Conservation (phyloP, 371 early-diverging fungal genomes). For the Apophysomyces ossiformis region DNA sequence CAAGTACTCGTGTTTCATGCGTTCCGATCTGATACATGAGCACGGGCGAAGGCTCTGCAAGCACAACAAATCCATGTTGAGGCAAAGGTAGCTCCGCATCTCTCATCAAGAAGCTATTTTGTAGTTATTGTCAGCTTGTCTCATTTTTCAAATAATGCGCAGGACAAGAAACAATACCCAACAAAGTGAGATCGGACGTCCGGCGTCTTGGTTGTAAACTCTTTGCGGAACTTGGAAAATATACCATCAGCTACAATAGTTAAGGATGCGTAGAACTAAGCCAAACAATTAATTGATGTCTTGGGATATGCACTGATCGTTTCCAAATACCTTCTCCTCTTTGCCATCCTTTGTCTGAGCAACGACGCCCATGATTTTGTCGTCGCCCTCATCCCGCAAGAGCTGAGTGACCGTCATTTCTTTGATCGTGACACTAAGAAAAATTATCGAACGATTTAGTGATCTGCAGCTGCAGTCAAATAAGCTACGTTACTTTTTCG, state of each 20-base stretch:
- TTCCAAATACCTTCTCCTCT: constrained; percentile 27
- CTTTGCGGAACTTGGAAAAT: constrained; percentile 92
- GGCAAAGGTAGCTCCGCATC: constrained; percentile 80
- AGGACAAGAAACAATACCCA: constrained; percentile 63
- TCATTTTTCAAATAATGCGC: not conserved
- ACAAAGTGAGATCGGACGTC: constrained; percentile 77
- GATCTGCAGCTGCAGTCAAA: constrained; percentile 1
- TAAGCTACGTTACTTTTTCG: constrained; percentile 52
- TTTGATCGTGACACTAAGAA: constrained; percentile 66
- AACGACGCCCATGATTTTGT: constrained; percentile 60
- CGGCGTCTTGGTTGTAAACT: constrained; percentile 60
- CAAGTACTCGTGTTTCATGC: constrained; percentile 87
- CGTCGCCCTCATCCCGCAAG: constrained; percentile 43
- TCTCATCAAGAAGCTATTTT: constrained; percentile 58
- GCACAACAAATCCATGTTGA: constrained; percentile 89
- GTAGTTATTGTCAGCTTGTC: not conserved
- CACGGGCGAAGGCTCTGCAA: constrained; percentile 87
- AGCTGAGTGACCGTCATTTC: constrained; percentile 76
- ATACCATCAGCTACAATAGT: constrained; percentile 70
- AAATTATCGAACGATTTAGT: constrained; percentile 5
- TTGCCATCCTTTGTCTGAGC: constrained; percentile 27
- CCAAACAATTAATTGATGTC: not conserved
- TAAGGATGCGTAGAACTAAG: constrained; percentile 67
- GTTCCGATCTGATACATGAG: constrained; percentile 93
- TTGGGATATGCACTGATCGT: not conserved